These are phyloP conservation scores for Candida andamanensis DNA, from an alignment of 805 yeast genomes.

Conservation along the genomic window DNA sequence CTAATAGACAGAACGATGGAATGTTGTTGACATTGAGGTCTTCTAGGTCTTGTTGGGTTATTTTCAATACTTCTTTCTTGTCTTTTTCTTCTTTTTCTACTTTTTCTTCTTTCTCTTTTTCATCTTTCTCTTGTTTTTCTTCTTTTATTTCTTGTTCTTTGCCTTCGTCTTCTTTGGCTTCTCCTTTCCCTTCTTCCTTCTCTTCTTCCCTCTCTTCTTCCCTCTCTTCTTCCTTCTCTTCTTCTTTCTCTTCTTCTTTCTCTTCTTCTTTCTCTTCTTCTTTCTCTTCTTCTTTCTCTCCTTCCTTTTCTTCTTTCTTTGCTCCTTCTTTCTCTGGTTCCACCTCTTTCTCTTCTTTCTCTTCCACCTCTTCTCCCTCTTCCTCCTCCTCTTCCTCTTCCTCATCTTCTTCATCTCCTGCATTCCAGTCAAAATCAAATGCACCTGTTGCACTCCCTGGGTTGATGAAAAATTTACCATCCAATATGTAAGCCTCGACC, in stretches of 20 bases:
- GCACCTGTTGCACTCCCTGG: conserved; percentile 99
- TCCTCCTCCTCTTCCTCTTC: conserved; percentile 26
- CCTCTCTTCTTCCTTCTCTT: conserved; percentile 20
- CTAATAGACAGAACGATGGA: conserved; percentile 87
- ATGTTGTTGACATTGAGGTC: conserved; percentile 37
- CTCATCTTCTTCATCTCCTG: conserved; percentile 46
- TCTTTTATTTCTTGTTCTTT: conserved; percentile 9
- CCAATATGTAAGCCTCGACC: conserved; percentile 89
- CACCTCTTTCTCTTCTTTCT: conserved; percentile 28
- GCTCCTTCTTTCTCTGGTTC: conserved; percentile 39
- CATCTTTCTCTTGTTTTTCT: conserved; percentile 16
- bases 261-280: conserved; percentile 15
- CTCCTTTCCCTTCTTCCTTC: conserved; percentile 31
- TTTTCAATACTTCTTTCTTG: conserved; percentile 3
- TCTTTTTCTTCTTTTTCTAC: neutral
- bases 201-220: conserved; percentile 20
- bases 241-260: conserved; percentile 43
- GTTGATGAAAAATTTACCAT: conserved; percentile 88
- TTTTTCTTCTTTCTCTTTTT: conserved; percentile 6
- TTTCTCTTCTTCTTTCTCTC: conserved; percentile 21
- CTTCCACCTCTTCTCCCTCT: conserved; percentile 23
- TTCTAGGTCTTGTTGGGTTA: neutral
- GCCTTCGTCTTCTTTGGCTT: conserved; percentile 34
- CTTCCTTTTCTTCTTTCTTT: conserved; percentile 22
- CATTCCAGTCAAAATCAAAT: conserved; percentile 55